Evolutionary conservation across 257 asterid species (phyloP), one percentile per base, ranked within the genome.

Genomic region (Mentha longifolia): DNA sequence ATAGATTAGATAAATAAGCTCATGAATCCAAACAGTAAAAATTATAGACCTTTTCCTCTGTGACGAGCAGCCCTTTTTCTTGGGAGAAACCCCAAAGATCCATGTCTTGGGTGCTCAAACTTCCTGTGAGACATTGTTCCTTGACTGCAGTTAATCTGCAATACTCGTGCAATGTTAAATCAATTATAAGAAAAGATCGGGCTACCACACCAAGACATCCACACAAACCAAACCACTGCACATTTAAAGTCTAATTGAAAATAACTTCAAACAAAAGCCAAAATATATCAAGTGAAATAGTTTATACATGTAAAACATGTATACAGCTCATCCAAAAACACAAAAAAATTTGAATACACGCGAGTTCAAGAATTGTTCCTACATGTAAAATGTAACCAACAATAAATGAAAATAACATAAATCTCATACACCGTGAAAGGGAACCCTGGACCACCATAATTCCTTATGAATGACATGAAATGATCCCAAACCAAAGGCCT

Each of bases 21-120:
- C 10, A 52, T 8, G 15, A 12, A 19, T 63, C 14, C 42, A 10
- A 1, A 20, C 17, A 20, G 17, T 15, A 19, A 0, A 0, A 0
- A 19, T 9, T 4, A 2, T 57, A 41, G 4, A 91, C 97, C 97
- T 87, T 91, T 91, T 70, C 97, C 97, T 74, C 89, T 82, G 52
- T 86, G 91, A 12, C 95, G 92, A 5, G 89, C 19, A 3, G 97
- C 89, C 74, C 97, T 84, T 61, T 91, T 91, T 41, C 97, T 79
- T 1, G 97, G 97, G 33, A 91, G 92, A 80, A 91, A 91, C 3
- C 96, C 97, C 83, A 91, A 68, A 61, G 97, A 91, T 9, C 97
- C 97, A 55, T 91, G 97, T 46, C 97, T 89, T 9, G 97, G 97
- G 78, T 91, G 97, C 86, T 91, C 97, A 71, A 91, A 89, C 85